Evolutionary conservation across 75 land plant species (phyloP), one percentile per base, ranked within the genome.

Genomic region (Cryptomeria japonica): DNA sequence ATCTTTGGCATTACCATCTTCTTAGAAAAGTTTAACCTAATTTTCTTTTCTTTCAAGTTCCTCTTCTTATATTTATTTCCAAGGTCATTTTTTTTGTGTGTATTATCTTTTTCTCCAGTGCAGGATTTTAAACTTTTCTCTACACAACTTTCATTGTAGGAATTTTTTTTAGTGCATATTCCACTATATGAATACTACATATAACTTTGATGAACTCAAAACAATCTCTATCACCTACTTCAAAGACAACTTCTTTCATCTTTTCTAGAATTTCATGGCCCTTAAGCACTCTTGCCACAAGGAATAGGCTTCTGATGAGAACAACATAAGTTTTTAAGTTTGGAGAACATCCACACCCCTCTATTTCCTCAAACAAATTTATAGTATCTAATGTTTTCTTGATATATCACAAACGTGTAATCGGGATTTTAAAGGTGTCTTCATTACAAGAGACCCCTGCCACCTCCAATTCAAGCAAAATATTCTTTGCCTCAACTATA

Each of bases 21-120:
- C 91, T 90, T 94, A 49, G 93, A 94, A 89, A 87, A 94, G 86
- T 93, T 93, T 78, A 92, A 53, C 72, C 90, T 80, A 2, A 94
- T 80, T 87, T 89, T 91, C 85, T 84, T 89, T 8, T 92, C 91
- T 18, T 87, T 82, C 72, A 83, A 87, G 88, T 92, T 90, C 84
- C 92, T 91, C 85, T 87, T 91, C 11, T 86, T 92, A 87, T 83
- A 90, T 84, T 90, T 94, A 79, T 79, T 39, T 2, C 13, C 10
- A 94, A 80, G n/a, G 95, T 94, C 88, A 84, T 84, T 84, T 91
- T 85, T 87, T 94, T n/a, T n/a, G n/a, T 92, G 73, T 70, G 4
- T 73, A 86, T 92, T 84, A 53, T 87, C 82, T 84, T 88, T 88
- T 90, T 90, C 80, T 58, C 87, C 41, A 25, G 61, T 86, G 28